Evolutionary conservation across 257 asterid species (phyloP).

Genomic region (Rehmannia glutinosa): DNA sequence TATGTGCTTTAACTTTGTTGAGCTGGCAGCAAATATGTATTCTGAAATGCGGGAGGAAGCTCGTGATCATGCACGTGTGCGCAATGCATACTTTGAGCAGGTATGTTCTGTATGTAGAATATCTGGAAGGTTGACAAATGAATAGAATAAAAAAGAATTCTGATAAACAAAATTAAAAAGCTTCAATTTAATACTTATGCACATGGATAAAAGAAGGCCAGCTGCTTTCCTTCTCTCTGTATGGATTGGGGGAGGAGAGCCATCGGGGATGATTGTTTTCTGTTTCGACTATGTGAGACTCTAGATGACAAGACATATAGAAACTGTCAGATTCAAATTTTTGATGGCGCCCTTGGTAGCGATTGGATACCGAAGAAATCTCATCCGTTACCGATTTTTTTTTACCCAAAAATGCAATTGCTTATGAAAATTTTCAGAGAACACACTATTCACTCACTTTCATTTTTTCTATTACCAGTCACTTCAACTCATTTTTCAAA

Average conservation of each 20-base stretch:
- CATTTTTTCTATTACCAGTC: too few species aligned
- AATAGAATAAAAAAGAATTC: neutral
- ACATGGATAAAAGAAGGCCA: neutral
- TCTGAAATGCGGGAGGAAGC: slow-evolving; percentile 98
- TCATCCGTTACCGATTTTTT: too few species aligned
- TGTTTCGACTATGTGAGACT: neutral
- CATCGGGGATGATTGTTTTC: neutral
- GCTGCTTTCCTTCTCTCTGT: neutral
- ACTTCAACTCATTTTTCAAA: too few species aligned
- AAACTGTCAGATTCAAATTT: too few species aligned
- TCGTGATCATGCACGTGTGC: slow-evolving; percentile 95
- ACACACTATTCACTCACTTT: too few species aligned
- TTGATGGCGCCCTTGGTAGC: too few species aligned
- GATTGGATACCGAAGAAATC: too few species aligned
- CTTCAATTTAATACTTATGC: neutral
- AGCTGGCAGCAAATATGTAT: slow-evolving; percentile 85
- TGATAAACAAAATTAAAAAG: neutral
- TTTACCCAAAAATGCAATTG: too few species aligned
- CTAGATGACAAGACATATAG: too few species aligned
- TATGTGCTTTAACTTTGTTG: slow-evolving; percentile 54
- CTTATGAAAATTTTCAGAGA: too few species aligned
- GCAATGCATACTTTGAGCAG: slow-evolving; percentile 97
- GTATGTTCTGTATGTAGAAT: slow-evolving; percentile 33
- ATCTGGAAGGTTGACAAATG: slow-evolving; percentile 5
- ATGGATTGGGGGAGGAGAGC: neutral